Conservation (phyloP, 176 grass and related monocot genomes). For the Dendrocalamus sinicus region DNA sequence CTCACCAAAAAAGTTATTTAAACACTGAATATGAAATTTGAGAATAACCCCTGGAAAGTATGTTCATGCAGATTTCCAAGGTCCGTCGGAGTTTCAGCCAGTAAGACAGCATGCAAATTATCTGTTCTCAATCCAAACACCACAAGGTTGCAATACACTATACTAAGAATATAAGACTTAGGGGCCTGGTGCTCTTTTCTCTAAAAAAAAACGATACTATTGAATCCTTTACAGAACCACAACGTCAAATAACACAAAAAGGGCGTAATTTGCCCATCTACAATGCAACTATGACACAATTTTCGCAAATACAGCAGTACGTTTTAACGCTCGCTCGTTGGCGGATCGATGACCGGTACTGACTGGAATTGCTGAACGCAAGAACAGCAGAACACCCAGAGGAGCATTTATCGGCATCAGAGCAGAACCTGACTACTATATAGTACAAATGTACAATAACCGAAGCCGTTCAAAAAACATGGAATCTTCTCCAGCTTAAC, state of each 20-base stretch:
- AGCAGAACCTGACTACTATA: slow-evolving; percentile 1
- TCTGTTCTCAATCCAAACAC: not conserved
- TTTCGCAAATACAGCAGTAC: not conserved
- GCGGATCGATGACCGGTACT: not conserved
- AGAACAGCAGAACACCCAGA: not conserved
- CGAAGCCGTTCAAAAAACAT: slow-evolving; percentile 14
- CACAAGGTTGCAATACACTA: slow-evolving; percentile 4
- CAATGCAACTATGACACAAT: not conserved
- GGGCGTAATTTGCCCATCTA: not conserved
- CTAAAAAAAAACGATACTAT: not conserved
- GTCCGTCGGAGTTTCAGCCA: not conserved
- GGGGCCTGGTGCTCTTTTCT: not conserved
- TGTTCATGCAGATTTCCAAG: not conserved
- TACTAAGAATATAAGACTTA: not conserved
- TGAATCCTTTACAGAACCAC: not conserved
- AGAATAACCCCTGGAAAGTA: not conserved
- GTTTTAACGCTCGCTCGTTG: not conserved
- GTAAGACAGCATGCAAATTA: not conserved
- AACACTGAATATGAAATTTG: slow-evolving; percentile 20
- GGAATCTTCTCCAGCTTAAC: slow-evolving; percentile 7
- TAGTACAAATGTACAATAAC: slow-evolving; percentile 13
- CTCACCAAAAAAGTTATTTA: not conserved
- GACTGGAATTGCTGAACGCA: slow-evolving; percentile 27
- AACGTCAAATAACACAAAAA: not conserved
- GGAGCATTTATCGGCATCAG: slow-evolving; percentile 22